Evolutionary conservation across 345 rosid species (phyloP), one percentile per base, ranked within the genome.

Genomic region (Salix arbutifolia): DNA sequence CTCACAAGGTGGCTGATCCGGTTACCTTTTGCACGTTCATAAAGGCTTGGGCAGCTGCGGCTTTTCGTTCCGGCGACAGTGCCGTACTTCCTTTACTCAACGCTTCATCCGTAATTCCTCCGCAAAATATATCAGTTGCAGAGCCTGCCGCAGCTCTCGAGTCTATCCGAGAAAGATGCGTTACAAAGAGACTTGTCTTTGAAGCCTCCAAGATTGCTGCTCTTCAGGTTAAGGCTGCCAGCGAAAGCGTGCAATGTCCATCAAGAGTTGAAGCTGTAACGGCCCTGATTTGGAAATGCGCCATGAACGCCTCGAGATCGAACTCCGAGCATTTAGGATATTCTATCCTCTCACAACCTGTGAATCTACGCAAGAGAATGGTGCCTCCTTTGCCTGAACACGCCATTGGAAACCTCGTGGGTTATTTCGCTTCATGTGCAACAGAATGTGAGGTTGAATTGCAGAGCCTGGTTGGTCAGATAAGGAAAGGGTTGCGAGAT

Each of bases 221-320:
- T 3, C 75, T 81, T 2, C 70, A 73, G 69, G 75, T 66, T 31
- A 81, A 72, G 65, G 52, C 78, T 7, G 62, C 44, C 8, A 33
- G 76, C 37, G 35, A 78, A 56, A 40, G 28, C 2, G 78, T 74
- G n/a, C 44, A 9, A 33, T 61, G 67, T 23, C 84, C 79, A 6
- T 70, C 81, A 12, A 70, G 79, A 50, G 82, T 75, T 33, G 78
- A 74, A 56, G 81, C 73, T 1, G 81, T 81, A 12, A 72, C 83
- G 0, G 80, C 73, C 14, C 61, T 77, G 19, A 81, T 81, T 3
- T 81, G 81, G 81, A 81, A 77, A 35, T 77, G 76, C 26, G 69
- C 78, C 6, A 81, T 69, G 75, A 73, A 64, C 35, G 75, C 75
- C 1, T 44, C 81, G 7, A 56, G 74, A 74, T 73, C 72, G 35